Base-by-base conservation (phyloP, 225 moss, liverwort and hornwort species). In the Bryoerythrophyllum caledonicum region DNA sequence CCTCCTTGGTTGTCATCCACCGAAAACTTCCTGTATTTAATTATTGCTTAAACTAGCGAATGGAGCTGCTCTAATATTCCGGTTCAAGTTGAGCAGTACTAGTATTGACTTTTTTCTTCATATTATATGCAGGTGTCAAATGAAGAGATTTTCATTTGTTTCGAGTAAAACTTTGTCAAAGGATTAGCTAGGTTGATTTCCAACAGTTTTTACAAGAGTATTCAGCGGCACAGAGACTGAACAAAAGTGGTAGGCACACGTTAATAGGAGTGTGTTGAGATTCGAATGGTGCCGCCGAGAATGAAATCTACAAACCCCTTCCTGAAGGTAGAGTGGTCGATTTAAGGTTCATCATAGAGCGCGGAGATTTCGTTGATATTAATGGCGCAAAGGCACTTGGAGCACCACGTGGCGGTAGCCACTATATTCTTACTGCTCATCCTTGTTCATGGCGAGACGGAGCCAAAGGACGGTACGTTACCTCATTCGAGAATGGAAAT, bases 401-500 rank as follows among this genome's bases (percentile, higher is more conserved):
- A 74, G 46, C 43, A 77, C 67, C 55, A 80, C 37, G 59, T 87
- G 66, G 84, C 68, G 21, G 28, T 77, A 38, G 68, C 63, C 55
- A 54, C 48, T 28, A 67, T 80, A 59, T 51, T 79, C 34, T 82
- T 67, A 46, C 60, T 87, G 70, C 70, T 87, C 26, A 62, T 62
- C 53, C 60, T 77, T 59, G 72, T 77, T 65, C 54, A 74, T 49
- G 82, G 82, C 60, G 63, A n/a, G 46, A 87, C 84, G 37, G 67
- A 87, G 51, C 59, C 84, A 48, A 68, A 79, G 37, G 87, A 87
- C 74, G 87, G 84, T 87, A 77, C 30, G 56, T 35, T 16, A 17
- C 46, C 35, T 35, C 48, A 17, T 40, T 43, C 34, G 1, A 2
- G n/a, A 27, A 1, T 68, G 19, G 19, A 41, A 55, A 20, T 63